These are phyloP conservation scores for Penicillium paxilli DNA, from an alignment of 495 filamentous ascomycete genomes.

Conservation along the genomic window DNA sequence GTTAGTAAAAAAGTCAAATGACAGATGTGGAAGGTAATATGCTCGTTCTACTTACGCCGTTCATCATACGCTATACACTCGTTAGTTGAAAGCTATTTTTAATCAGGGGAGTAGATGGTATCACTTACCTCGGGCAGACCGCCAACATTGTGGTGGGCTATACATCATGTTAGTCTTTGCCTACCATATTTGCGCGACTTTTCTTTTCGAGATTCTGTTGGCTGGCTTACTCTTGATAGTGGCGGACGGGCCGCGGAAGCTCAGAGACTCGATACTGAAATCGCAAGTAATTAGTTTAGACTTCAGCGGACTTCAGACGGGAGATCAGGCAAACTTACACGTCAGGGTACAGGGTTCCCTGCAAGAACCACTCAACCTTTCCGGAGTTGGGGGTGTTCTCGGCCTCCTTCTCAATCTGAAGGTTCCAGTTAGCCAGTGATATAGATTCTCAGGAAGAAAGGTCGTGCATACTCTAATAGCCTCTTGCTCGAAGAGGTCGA, in stretches of 20 bases:
- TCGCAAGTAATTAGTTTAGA: conserved; percentile 6
- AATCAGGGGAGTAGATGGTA: neutral
- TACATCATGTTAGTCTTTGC: conserved; percentile 17
- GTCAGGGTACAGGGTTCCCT: conserved; percentile 75
- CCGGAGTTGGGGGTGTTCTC: conserved; percentile 62
- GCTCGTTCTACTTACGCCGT: conserved; percentile 18
- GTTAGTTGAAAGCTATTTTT: conserved; percentile 10
- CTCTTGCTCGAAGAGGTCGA: conserved; percentile 84
- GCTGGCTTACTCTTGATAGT: conserved; percentile 26
- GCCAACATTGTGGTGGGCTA: conserved; percentile 33
- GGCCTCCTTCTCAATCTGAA: conserved; percentile 24
- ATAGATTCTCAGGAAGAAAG: neutral
- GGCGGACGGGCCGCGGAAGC: conserved; percentile 19
- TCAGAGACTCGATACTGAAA: conserved; percentile 20
- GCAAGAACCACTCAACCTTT: conserved; percentile 79
- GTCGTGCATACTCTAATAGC: conserved; percentile 61
- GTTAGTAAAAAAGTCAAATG: conserved; percentile 11
- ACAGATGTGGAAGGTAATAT: conserved; percentile 1
- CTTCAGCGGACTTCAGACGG: neutral
- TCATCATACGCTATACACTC: conserved; percentile 22
- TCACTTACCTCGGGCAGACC: conserved; percentile 27
- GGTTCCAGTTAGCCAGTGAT: conserved; percentile 6
- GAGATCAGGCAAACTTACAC: conserved; percentile 16
- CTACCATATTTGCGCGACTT: neutral
- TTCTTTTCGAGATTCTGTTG: neutral